These are phyloP conservation scores for Wallacemonas rigidus DNA, from an alignment of 208 protist genomes.

Conservation along the genomic window DNA sequence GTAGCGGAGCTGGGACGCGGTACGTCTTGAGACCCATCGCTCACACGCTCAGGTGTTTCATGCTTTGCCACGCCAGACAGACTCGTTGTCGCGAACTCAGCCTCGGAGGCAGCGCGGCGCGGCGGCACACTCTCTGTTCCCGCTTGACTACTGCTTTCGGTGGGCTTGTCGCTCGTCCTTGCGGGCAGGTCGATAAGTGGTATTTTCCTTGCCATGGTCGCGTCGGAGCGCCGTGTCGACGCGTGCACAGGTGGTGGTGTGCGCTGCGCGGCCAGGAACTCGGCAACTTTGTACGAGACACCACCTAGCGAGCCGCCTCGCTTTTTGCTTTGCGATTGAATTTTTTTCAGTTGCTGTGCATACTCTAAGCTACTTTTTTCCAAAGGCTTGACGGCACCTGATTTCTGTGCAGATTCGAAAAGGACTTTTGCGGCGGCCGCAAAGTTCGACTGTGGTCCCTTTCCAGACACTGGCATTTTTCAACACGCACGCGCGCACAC, in stretches of 20 bases:
- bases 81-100: too few relatives aligned
- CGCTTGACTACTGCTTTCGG: not conserved
- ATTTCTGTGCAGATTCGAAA: slow-evolving; percentile 82
- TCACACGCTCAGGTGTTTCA: too few relatives aligned
- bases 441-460: slow-evolving; percentile 41
- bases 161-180: not conserved
- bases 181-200: slow-evolving; percentile 60
- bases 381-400: slow-evolving; percentile 72
- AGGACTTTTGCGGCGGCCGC: slow-evolving; percentile 81
- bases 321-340: slow-evolving; percentile 79
- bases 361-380: slow-evolving; percentile 60
- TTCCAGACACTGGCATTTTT: slow-evolving; percentile 2
- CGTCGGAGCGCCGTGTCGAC: slow-evolving; percentile 8
- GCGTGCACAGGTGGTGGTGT: slow-evolving; percentile 22
- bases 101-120: too few relatives aligned
- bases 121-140: not conserved
- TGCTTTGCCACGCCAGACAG: too few relatives aligned
- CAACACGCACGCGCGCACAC: not conserved
- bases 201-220: slow-evolving; percentile 51
- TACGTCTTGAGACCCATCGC: too few relatives aligned
- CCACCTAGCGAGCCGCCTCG: slow-evolving; percentile 71
- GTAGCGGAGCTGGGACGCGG: too few relatives aligned
- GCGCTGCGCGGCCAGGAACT: slow-evolving; percentile 80
- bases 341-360: slow-evolving; percentile 76
- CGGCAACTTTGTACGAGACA: slow-evolving; percentile 84